Evolutionary conservation across 106 monocot genomes (phyloP), one percentile per base, ranked within the genome.

Genomic region (Platanthera zijinensis): DNA sequence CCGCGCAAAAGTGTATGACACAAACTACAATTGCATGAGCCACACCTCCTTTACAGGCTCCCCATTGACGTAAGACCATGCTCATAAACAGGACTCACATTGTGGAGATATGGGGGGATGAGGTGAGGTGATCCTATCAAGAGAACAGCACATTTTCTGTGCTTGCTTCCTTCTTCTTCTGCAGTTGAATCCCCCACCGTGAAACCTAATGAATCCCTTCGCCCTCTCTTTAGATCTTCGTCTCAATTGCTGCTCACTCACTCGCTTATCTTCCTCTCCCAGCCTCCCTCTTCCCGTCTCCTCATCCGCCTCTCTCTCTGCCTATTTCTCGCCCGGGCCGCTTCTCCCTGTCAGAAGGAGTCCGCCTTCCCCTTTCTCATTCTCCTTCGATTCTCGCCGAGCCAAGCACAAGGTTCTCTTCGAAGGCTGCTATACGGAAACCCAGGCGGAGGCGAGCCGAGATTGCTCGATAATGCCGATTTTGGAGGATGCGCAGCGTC

Each of bases 401-500:
- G 45, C 77, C 19, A 66, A 39, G 46, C 39, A 51, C 8, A n/a
- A n/a, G 56, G 74, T 50, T 67, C 19, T 50, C 28, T 53, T 51
- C 69, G 39, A 73, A 49, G 54, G 47, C 48, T 18, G 8, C 10
- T 28, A 6, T 46, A 79, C 18, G 69, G 53, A 53, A 52, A 19
- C 17, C 4, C 57, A 5, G 8, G 78, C 19, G 14, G 74, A 74
- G 62, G 50, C 64, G 39, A 64, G 63, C 32, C 32, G 52, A 69
- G 66, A 73, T 17, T 57, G 64, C 39, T 7, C 49, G 54, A 59
- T 72, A 8, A 68, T 67, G 22, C 72, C 62, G 7, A 47, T 72
- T 52, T 25, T 73, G 76, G 77, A 77, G 9, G 76, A 79, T 21
- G 75, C 30, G 9, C 57, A 70, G 57, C 6, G 62, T 15, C 51